Conservation (phyloP, 2,329 filamentous ascomycete species). For the Paramyrothecium roridum region DNA sequence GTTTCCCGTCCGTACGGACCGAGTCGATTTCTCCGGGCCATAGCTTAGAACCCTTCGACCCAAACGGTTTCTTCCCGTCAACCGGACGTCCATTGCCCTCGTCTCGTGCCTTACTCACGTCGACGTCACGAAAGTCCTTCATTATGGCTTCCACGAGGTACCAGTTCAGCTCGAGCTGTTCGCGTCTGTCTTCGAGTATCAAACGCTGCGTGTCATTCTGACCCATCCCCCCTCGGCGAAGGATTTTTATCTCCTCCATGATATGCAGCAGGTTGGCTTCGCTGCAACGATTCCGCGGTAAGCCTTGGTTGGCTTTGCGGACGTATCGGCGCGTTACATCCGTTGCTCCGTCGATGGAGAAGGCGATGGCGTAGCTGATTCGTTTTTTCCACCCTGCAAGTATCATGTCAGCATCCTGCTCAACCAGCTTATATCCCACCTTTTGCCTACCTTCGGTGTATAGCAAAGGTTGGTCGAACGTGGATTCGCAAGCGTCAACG, state of each 20-base stretch:
- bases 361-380: conserved; percentile 95
- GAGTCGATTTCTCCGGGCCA: too few species aligned
- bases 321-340: conserved; percentile 67
- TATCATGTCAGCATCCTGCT: not conserved
- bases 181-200: conserved; percentile 74
- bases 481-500: conserved; percentile 89
- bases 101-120: conserved; percentile 18
- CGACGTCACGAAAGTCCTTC: conserved; percentile 66
- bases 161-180: conserved; percentile 71
- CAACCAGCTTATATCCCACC: not conserved
- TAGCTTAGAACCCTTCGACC: too few species aligned
- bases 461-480: conserved; percentile 89
- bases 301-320: conserved; percentile 68
- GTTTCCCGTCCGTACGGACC: too few species aligned
- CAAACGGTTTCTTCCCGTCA: too few species aligned
- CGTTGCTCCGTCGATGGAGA: conserved; percentile 80
- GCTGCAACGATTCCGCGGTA: conserved; percentile 72
- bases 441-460: conserved; percentile 70
- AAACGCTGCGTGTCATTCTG: conserved; percentile 82
- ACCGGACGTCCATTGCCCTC: too few species aligned
- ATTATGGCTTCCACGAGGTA: conserved; percentile 73
- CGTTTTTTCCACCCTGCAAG: conserved; percentile 75
- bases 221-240: conserved; percentile 77
- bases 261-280: conserved; percentile 91
- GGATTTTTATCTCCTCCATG: conserved; percentile 82